Base-by-base conservation (phyloP, 331 rosid species). In the Rosa hybrid region DNA sequence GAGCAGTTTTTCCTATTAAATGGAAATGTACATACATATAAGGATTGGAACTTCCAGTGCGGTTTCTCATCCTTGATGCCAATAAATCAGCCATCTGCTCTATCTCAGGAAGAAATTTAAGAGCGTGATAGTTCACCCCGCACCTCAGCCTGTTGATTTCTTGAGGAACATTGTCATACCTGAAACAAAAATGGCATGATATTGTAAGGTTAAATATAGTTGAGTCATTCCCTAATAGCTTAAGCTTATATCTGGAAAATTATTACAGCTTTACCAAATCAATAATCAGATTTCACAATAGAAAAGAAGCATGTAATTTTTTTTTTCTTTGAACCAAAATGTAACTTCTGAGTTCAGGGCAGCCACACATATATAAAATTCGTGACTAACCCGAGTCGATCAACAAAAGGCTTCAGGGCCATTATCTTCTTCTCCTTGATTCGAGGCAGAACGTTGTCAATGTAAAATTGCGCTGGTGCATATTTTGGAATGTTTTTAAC, bases 351-450 rank as follows among this genome's bases (percentile, higher is more conserved):
- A 75, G 74, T 71, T 54, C 38, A 7, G 46, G 39, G 49, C 63
- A 20, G 21, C 48, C 48, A 72, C n/a, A 78, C 21, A 50, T 51
- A 41, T 51, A 25, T 54, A 57, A 69, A 18, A 27, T 44, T 34
- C 18, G 77, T 77, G 75, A 82, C 95, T 84, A 84, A 96, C 99
- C 99, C 99, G 68, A 96, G 99, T 74, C 99, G 86, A 76, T 96
- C 99, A 41, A 96, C 99, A 88, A 96, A 96, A 77, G 99, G 99
- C 89, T 96, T 96, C 75, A 96, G 88, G 81, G 99, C 92, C 99
- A 96, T 96, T 83, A 96, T 94, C 89, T 93, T 93, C 90, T 96
- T 96, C 89, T 96, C 99, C 94, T 96, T 96, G 87, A 96, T 71
- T 77, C 98, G 97, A 71, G 99, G 99, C 81, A 96, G 91, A 84